Conservation (phyloP, 1,139 yeast species). For the Zygoascus sp. region DNA sequence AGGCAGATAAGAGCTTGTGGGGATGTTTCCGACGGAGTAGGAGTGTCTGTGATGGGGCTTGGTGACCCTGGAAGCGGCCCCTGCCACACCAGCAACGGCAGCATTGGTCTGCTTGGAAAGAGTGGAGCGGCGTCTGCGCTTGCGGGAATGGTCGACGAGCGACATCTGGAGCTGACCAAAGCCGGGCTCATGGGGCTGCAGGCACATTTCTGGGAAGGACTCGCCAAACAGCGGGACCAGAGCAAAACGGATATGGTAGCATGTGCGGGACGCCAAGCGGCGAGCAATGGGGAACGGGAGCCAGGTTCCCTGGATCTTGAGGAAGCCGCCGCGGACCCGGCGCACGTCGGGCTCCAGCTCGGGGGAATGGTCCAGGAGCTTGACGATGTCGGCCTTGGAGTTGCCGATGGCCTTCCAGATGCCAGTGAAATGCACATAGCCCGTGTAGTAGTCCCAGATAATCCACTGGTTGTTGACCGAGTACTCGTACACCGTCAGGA, state of each 20-base stretch:
- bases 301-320: slow-evolving; percentile 96
- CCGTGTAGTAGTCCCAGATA: slow-evolving; percentile 85
- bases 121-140: slow-evolving; percentile 14
- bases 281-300: slow-evolving; percentile 68
- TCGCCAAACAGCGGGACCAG: slow-evolving; percentile 78
- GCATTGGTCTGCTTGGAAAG: background rate
- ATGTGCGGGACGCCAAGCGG: slow-evolving; percentile 66
- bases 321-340: slow-evolving; percentile 84
- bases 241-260: slow-evolving; percentile 71
- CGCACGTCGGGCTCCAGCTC: slow-evolving; percentile 61
- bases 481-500: slow-evolving; percentile 70
- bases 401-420: slow-evolving; percentile 81
- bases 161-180: slow-evolving; percentile 46
- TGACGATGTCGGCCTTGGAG: slow-evolving; percentile 71
- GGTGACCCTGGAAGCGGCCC: background rate
- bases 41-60: slow-evolving; percentile 16
- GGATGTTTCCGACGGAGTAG: slow-evolving; percentile 15
- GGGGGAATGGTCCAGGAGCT: slow-evolving; percentile 68
- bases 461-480: slow-evolving; percentile 60
- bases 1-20: too few relatives aligned
- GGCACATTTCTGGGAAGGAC: slow-evolving; percentile 65
- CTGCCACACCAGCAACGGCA: background rate
- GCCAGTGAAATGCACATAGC: slow-evolving; percentile 87
- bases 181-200: slow-evolving; percentile 59
- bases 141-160: slow-evolving; percentile 13